These are phyloP conservation scores for Microcos paniculata DNA, from an alignment of 345 rosid species.

Conservation along the genomic window DNA sequence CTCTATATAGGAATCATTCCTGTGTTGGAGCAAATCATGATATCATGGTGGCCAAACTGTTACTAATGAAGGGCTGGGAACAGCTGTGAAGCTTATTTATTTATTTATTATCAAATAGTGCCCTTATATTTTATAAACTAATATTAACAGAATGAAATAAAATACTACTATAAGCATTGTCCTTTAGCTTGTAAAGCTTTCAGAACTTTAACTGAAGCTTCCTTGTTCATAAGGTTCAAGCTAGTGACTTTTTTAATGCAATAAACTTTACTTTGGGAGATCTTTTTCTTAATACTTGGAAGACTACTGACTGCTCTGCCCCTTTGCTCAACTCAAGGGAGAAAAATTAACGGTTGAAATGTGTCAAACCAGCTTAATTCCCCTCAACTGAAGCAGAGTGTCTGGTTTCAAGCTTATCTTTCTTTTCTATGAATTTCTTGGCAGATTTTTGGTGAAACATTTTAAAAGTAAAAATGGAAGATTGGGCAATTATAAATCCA, in stretches of 20 bases:
- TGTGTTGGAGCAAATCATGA: background rate
- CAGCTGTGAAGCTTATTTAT: background rate
- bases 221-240: background rate
- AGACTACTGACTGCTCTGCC: background rate
- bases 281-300: background rate
- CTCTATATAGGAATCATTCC: background rate
- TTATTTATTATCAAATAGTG: background rate
- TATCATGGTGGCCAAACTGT: background rate
- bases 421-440: background rate
- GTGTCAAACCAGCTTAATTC: background rate
- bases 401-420: background rate
- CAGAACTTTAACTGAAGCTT: background rate
- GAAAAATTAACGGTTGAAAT: background rate
- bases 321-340: no score
- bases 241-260: background rate
- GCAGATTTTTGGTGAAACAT: background rate
- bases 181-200: background rate
- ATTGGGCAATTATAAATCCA: background rate
- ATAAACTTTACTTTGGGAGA: background rate
- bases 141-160: background rate
- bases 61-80: background rate
- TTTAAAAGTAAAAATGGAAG: background rate
- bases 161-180: background rate
- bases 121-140: background rate
- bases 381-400: background rate